A percentile compares a stretch with the other conserved stretches of the same genome.
These are phyloP conservation scores for Elaeis guineensis DNA, from an alignment of 176 grass and related monocot species.

Conservation along the genomic window DNA sequence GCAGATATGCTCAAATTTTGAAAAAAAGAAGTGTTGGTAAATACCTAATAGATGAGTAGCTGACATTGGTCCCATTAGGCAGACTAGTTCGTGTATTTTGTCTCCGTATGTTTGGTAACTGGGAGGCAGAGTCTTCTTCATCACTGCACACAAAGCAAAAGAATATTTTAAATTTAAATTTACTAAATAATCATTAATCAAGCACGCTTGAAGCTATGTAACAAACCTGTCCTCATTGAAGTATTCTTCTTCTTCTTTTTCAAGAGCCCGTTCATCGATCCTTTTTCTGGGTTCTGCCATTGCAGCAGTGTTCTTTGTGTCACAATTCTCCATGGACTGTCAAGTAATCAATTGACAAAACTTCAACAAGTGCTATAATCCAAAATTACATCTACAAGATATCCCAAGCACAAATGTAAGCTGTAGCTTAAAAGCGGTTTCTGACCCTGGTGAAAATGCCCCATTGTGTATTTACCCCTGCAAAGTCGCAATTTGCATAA, in stretches of 20 bases:
- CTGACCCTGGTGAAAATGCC: no score
- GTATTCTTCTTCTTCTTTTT: constrained; percentile 75
- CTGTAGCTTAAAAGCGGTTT: no score
- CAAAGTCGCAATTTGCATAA: no score
- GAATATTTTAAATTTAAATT: constrained; percentile 16
- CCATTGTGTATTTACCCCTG: no score
- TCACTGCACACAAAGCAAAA: constrained; percentile 32
- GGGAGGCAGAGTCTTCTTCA: constrained; percentile 50
- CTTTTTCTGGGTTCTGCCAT: constrained; percentile 41
- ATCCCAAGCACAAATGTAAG: no score
- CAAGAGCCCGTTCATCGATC: constrained; percentile 46
- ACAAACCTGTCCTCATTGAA: constrained; percentile 72
- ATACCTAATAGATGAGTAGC: constrained; percentile 46
- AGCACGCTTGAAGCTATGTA: background rate
- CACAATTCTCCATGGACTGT: constrained; percentile 41
- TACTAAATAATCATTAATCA: no score
- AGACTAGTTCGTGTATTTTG: constrained; percentile 38
- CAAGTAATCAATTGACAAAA: constrained; percentile 17
- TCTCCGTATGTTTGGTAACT: constrained; percentile 13
- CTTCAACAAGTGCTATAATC: no score
- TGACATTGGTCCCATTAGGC: constrained; percentile 60
- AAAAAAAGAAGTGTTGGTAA: no score
- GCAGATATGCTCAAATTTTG: no score
- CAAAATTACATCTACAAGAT: no score
- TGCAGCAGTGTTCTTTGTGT: constrained; percentile 31